Percentiles rank a stretch among this genome's conserved stretches.
phyloP scores from a whole-genome alignment of 306 rosid species.

The Cercis canadensis region DNA sequence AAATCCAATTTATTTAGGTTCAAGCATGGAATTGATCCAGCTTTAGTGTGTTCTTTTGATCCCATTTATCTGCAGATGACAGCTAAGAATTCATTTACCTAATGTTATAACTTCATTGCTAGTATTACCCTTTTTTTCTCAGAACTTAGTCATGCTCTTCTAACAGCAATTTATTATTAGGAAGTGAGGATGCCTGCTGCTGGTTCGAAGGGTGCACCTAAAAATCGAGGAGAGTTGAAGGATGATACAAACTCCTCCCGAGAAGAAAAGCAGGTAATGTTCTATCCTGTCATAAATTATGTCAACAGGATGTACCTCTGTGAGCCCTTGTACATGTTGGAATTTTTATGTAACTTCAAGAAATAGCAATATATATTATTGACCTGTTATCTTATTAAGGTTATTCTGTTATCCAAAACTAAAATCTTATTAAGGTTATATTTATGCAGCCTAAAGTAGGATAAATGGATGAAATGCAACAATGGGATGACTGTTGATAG shows the following conservation, averaged over 20 bases:
- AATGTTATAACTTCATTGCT: neutral
- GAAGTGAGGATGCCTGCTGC: constrained; percentile 99
- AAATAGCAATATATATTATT: neutral
- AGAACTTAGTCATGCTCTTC: constrained; percentile 13
- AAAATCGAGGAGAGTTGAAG: constrained; percentile 78
- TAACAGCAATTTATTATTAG: constrained; percentile 47
- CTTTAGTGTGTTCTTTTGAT: constrained; percentile 3
- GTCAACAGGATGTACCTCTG: neutral
- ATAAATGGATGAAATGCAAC: constrained; percentile 5
- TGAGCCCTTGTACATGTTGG: neutral
- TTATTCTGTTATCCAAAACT: too few relatives aligned
- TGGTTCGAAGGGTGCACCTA: constrained; percentile 76
- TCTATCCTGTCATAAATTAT: constrained; percentile 8
- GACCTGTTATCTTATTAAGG: constrained; percentile 1
- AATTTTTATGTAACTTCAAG: neutral
- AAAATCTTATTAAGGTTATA: constrained; percentile 2
- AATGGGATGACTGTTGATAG: neutral
- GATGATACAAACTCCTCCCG: constrained; percentile 81
- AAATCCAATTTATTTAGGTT: neutral
- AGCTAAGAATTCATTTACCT: neutral
- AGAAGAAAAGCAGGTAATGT: constrained; percentile 78
- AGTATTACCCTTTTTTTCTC: neutral
- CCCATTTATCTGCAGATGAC: neutral
- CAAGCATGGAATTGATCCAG: neutral
- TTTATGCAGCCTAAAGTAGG: neutral